A percentile compares a stretch with the other conserved stretches of the same genome.
Conservation (phyloP, 768 basidiomycete genomes). For the Panaeolus papilionaceus region DNA sequence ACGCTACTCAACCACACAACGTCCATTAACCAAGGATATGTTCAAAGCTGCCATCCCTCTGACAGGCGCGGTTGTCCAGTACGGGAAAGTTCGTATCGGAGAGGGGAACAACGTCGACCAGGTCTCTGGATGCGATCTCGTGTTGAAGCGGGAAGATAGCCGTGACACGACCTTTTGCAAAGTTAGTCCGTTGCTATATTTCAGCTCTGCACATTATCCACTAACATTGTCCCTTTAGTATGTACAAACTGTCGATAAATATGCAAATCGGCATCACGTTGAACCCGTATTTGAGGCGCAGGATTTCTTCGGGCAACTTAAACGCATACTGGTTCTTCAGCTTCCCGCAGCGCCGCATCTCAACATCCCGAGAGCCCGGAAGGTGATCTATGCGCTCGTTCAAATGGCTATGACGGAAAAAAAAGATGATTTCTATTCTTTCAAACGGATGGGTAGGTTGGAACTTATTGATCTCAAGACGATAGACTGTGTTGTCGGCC, state of each 20-base stretch:
- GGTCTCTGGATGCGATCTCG: neutral
- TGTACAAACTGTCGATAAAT: neutral
- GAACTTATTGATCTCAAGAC: neutral
- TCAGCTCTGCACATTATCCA: too few species aligned
- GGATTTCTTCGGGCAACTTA: neutral
- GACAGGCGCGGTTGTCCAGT: too few species aligned
- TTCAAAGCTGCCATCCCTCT: neutral
- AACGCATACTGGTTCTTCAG: neutral
- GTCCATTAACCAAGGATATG: neutral
- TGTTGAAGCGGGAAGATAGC: neutral
- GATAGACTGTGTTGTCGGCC: too few species aligned
- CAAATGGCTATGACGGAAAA: neutral
- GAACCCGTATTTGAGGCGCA: neutral
- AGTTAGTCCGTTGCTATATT: too few species aligned
- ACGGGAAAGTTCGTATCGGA: neutral
- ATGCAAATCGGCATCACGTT: neutral
- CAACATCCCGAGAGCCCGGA: neutral
- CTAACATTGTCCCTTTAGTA: too few species aligned
- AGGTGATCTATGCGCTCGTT: neutral
- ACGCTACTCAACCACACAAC: neutral
- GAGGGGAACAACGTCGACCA: neutral
- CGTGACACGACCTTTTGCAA: neutral
- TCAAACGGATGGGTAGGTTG: neutral
- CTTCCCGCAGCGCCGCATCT: neutral
- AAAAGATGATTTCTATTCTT: neutral